Evolutionary conservation across 176 grass and related monocot species (phyloP).

Genomic region (Urochloa ruziziensis): DNA sequence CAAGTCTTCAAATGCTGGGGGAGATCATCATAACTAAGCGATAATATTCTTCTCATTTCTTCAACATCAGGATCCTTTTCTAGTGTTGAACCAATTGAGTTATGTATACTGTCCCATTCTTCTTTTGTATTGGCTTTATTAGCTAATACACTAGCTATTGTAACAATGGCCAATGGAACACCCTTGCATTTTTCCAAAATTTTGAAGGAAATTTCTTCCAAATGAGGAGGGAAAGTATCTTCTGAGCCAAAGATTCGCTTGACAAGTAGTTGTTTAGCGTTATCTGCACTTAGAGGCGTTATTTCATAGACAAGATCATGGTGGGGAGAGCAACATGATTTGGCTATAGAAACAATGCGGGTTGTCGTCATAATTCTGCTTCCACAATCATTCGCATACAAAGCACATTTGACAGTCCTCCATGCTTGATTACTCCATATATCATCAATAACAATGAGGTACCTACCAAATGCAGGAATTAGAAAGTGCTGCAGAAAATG

Average conservation of each 20-base stretch:
- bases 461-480: background rate
- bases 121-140: constrained; percentile 8
- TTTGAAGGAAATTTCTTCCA: background rate
- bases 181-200: constrained; percentile 23
- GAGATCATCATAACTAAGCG: constrained; percentile 42
- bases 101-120: constrained; percentile 18
- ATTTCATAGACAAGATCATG: constrained; percentile 25
- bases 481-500: background rate
- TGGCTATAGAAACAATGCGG: constrained; percentile 16
- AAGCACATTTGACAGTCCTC: constrained; percentile 23
- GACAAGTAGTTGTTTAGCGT: background rate
- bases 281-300: background rate
- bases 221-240: background rate
- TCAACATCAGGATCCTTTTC: constrained; percentile 16
- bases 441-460: constrained; percentile 36
- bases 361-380: constrained; percentile 39
- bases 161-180: constrained; percentile 25
- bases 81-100: constrained; percentile 27
- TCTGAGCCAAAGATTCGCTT: constrained; percentile 25
- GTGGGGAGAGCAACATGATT: constrained; percentile 11
- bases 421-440: constrained; percentile 21
- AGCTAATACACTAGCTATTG: constrained; percentile 10
- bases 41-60: constrained; percentile 37
- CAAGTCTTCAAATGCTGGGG: constrained; percentile 45
- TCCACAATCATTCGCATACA: background rate